phyloP scores from a whole-genome alignment of 768 basidiomycete species.

The Termitomyces bulborhizus region DNA sequence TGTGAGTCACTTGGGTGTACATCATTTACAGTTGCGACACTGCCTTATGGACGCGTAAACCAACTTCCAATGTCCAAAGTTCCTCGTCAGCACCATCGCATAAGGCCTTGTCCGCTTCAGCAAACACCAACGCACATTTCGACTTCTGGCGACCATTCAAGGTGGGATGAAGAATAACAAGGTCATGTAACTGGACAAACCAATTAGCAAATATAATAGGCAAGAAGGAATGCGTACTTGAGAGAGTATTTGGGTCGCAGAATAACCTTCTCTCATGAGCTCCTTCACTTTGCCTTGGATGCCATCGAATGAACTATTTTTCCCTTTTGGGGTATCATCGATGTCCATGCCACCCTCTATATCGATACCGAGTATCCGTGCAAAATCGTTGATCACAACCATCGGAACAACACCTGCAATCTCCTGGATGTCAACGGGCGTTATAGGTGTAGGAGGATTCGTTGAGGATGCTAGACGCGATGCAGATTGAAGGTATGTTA shows the following conservation, averaged over 20 bases:
- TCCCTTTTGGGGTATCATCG: conserved; percentile 31
- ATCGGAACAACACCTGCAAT: conserved; percentile 95
- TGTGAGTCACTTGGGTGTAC: not conserved
- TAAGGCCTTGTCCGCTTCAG: conserved; percentile 93
- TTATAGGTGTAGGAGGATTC: conserved; percentile 67
- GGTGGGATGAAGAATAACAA: conserved; percentile 77
- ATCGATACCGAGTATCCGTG: conserved; percentile 68
- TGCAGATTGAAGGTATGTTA: conserved; percentile 96
- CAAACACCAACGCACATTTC: conserved; percentile 74
- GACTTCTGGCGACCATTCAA: conserved; percentile 79
- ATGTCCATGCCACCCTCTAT: conserved; percentile 45
- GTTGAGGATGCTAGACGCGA: conserved; percentile 78
- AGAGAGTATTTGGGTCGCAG: conserved; percentile 79
- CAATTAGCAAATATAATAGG: not conserved
- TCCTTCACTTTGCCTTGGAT: conserved; percentile 69
- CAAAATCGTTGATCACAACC: conserved; percentile 61
- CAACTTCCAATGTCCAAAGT: conserved; percentile 88
- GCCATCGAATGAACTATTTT: conserved; percentile 43
- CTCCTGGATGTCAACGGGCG: conserved; percentile 80
- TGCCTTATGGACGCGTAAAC: conserved; percentile 68
- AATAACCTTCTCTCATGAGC: conserved; percentile 85
- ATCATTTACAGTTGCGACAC: conserved; percentile 24
- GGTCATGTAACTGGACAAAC: conserved; percentile 73
- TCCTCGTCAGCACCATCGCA: conserved; percentile 98
- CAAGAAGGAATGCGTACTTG: conserved; percentile 53